These are phyloP conservation scores for Crataegus laevigata DNA, from an alignment of 306 rosid genomes.

Conservation along the genomic window DNA sequence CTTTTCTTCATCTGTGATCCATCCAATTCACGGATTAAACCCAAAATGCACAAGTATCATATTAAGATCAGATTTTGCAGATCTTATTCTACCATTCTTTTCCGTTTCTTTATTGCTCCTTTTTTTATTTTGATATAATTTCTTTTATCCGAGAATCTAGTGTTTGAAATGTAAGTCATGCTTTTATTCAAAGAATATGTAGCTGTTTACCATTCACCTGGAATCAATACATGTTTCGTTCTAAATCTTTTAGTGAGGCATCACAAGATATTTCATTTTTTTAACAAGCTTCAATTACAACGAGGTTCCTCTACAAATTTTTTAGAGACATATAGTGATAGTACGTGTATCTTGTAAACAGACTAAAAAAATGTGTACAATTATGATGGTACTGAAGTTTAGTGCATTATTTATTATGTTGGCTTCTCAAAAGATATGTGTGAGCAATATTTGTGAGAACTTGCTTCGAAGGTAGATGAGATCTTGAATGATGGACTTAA, in stretches of 20 bases:
- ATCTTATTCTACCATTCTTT: background rate
- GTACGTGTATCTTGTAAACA: background rate
- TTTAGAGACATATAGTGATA: too few relatives aligned
- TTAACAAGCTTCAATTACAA: background rate
- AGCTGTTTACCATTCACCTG: background rate
- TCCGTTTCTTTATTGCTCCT: background rate
- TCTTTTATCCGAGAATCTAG: background rate
- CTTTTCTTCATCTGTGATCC: slow-evolving; percentile 5
- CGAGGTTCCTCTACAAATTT: too few relatives aligned
- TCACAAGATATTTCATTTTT: background rate
- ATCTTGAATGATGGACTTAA: background rate
- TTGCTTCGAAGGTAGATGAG: background rate
- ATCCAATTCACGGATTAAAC: slow-evolving; percentile 12
- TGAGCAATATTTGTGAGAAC: background rate
- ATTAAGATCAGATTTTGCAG: slow-evolving; percentile 11
- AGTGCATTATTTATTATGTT: background rate
- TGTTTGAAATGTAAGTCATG: background rate
- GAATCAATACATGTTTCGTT: background rate
- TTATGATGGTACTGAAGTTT: background rate
- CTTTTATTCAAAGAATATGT: background rate
- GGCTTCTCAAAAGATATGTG: background rate
- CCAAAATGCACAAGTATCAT: slow-evolving; percentile 6
- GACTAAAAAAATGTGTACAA: background rate
- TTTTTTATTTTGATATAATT: background rate
- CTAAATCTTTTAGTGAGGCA: background rate